These are phyloP conservation scores for Boletellus ananiceps DNA, from an alignment of 768 basidiomycete genomes.

Conservation along the genomic window DNA sequence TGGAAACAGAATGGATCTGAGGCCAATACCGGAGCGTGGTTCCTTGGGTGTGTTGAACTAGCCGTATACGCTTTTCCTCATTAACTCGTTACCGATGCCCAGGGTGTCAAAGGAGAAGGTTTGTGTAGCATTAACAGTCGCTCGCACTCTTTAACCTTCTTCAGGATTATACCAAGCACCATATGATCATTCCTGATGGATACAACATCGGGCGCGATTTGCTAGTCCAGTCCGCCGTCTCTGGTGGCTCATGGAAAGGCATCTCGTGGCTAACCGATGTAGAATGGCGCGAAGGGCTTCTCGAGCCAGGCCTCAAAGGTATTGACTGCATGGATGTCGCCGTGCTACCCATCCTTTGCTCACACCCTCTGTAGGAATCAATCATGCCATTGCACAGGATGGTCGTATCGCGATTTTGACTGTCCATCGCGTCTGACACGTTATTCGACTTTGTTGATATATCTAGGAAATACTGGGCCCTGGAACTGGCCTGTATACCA, in stretches of 20 bases:
- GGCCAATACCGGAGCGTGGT: constrained; percentile 77
- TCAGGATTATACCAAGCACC: constrained; percentile 56
- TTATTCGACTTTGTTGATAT: not conserved
- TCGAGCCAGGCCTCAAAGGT: constrained; percentile 69
- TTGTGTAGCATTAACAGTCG: constrained; percentile 1
- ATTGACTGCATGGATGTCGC: constrained; percentile 2
- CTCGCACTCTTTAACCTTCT: constrained; percentile 1
- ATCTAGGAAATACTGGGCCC: not conserved
- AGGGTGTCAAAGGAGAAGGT: constrained; percentile 76
- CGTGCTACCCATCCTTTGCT: not conserved
- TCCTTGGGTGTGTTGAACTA: constrained; percentile 56
- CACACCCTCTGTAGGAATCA: constrained; percentile 49
- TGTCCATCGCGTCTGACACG: constrained; percentile 43
- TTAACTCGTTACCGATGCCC: not conserved
- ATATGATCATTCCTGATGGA: constrained; percentile 72
- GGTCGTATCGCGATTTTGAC: constrained; percentile 78
- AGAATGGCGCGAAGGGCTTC: constrained; percentile 67
- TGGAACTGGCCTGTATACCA: constrained; percentile 15
- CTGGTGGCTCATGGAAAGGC: constrained; percentile 57
- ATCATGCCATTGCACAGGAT: constrained; percentile 78
- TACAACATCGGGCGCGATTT: constrained; percentile 82
- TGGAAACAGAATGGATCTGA: constrained; percentile 84
- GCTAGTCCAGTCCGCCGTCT: constrained; percentile 62
- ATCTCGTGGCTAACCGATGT: constrained; percentile 75
- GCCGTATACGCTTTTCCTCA: not conserved